Percentiles rank a stretch among this genome's conserved stretches.
Conservation (phyloP, 2,329 filamentous ascomycete species). For the Mollisia scopiformis region DNA sequence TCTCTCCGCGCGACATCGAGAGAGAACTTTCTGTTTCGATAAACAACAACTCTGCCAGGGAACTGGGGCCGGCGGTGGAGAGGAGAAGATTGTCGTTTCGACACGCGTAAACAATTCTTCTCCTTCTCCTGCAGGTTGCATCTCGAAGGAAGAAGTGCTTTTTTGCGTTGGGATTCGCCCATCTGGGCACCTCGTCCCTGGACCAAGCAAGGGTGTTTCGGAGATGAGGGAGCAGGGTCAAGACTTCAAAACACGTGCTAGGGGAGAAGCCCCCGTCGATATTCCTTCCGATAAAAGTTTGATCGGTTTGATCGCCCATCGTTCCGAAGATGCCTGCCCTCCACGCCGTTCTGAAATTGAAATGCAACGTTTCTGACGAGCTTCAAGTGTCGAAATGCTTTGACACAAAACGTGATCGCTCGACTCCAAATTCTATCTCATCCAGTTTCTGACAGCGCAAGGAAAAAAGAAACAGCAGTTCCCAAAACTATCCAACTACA, state of each 20-base stretch:
- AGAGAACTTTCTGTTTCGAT: not conserved
- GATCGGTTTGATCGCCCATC: slow-evolving; percentile 12
- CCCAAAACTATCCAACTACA: not conserved
- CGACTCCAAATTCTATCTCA: not conserved
- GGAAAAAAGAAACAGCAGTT: not conserved
- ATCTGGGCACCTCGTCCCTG: not conserved
- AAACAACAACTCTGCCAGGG: not conserved
- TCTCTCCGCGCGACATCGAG: not conserved
- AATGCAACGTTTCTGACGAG: not conserved
- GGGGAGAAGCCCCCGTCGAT: not conserved
- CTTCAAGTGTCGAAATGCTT: not conserved
- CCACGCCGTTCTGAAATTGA: not conserved
- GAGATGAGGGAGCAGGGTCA: slow-evolving; percentile 14
- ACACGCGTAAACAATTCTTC: not conserved
- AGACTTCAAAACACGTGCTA: not conserved
- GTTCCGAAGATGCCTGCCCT: not conserved
- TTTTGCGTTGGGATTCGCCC: not conserved
- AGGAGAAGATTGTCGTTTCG: not conserved
- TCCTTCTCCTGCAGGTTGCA: not conserved
- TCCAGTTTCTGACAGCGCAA: not conserved
- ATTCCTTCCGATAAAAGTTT: slow-evolving; percentile 4
- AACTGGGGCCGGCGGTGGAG: not conserved
- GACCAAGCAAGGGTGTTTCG: slow-evolving; percentile 11
- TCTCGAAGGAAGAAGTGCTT: not conserved
- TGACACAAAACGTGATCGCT: not conserved